Conservation (phyloP, 352 stramenopile species). For the Aphanomyces invadans region DNA sequence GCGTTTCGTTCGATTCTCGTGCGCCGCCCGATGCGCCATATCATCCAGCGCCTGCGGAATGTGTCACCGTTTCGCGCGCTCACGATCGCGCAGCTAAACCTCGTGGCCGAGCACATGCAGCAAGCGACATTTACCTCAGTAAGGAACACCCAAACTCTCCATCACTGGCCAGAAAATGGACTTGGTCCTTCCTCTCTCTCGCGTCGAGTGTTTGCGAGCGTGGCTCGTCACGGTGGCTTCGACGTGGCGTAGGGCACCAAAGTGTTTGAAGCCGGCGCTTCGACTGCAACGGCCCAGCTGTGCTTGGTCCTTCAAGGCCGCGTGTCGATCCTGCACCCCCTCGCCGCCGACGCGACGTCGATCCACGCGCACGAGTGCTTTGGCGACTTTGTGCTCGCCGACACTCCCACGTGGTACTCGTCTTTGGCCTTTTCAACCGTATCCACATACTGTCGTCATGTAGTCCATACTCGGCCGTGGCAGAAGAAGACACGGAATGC, state of each 20-base stretch:
- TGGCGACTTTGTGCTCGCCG: slow-evolving; percentile 22
- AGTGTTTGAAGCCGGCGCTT: slow-evolving; percentile 84
- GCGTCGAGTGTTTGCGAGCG: too few relatives aligned
- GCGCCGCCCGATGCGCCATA: slow-evolving; percentile 65
- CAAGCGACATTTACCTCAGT: slow-evolving; percentile 44
- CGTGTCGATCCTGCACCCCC: slow-evolving; percentile 52
- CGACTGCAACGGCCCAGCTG: slow-evolving; percentile 56
- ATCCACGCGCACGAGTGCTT: slow-evolving; percentile 73
- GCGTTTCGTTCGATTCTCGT: slow-evolving; percentile 92
- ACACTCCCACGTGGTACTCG: background rate
- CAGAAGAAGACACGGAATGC: slow-evolving; percentile 66
- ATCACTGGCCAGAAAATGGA: too few relatives aligned
- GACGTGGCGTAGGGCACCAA: slow-evolving; percentile 60
- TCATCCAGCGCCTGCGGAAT: slow-evolving; percentile 71
- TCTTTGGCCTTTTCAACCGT: background rate
- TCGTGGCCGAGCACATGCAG: slow-evolving; percentile 86
- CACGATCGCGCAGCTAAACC: slow-evolving; percentile 82
- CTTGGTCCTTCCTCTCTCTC: too few relatives aligned
- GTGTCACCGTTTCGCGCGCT: slow-evolving; percentile 75
- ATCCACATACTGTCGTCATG: background rate
- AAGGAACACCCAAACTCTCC: too few relatives aligned
- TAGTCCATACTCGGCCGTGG: slow-evolving; percentile 64
- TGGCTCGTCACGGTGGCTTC: too few relatives aligned
- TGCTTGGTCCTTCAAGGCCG: slow-evolving; percentile 81
- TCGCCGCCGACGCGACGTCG: slow-evolving; percentile 32